Evolutionary conservation across 202 grass and related monocot species (phyloP).

Genomic region (Schoenoplectus triqueter): DNA sequence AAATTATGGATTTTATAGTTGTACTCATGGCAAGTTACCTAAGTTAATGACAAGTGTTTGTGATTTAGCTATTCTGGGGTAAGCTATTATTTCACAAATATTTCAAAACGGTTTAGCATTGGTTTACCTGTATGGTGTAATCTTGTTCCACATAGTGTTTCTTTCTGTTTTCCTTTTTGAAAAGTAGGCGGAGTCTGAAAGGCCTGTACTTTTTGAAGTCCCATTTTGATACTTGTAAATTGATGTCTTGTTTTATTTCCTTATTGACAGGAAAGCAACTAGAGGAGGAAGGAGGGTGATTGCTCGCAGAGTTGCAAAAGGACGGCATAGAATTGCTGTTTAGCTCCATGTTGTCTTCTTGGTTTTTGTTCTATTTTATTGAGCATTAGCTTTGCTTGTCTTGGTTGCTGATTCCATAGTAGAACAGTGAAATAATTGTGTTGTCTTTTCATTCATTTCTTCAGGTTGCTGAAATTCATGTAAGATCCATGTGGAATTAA

Average conservation of each 20-base stretch:
- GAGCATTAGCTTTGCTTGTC: conserved; percentile 8
- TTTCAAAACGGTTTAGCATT: neutral
- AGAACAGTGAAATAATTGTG: conserved; percentile 1
- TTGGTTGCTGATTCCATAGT: neutral
- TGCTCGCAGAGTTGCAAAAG: conserved; percentile 86
- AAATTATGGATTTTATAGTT: neutral
- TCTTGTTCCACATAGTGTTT: neutral
- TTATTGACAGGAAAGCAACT: conserved; percentile 66
- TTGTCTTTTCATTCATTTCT: neutral
- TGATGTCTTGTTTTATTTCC: neutral
- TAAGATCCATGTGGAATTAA: neutral
- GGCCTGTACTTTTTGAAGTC: neutral
- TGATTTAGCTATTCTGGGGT: neutral
- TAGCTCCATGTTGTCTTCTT: conserved; percentile 28
- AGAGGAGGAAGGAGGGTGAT: conserved; percentile 87
- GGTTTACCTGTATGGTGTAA: neutral
- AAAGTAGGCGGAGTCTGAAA: neutral
- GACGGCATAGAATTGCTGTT: conserved; percentile 78
- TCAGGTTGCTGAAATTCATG: neutral
- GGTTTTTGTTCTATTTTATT: conserved; percentile 19
- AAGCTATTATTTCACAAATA: neutral
- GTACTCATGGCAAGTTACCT: neutral
- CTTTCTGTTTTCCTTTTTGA: no score
- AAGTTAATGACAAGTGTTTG: neutral
- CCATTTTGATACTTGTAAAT: neutral